A percentile compares a stretch with the other conserved stretches of the same genome.
Conservation (phyloP, 2,329 filamentous ascomycete species). For the Zymoseptoria pseudotritici region DNA sequence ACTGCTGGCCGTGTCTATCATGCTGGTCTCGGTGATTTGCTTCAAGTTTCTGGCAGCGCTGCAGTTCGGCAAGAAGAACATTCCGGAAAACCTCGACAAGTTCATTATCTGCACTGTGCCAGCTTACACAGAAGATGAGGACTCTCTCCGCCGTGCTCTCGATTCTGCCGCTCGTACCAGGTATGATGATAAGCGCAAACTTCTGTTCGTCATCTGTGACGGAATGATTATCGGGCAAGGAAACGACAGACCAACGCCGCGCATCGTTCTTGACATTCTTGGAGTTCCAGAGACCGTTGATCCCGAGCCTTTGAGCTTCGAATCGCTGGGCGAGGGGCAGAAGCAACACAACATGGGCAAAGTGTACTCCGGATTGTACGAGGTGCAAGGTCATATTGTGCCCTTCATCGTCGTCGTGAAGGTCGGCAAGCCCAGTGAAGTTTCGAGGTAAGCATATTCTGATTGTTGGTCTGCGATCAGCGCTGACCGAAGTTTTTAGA, state of each 20-base stretch:
- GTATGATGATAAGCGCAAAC: constrained; percentile 97
- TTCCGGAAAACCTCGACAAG: constrained; percentile 94
- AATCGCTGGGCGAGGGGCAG: constrained; percentile 87
- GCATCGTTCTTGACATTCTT: constrained; percentile 93
- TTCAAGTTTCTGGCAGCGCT: constrained; percentile 97
- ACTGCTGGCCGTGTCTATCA: constrained; percentile 71
- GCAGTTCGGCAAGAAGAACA: constrained; percentile 84
- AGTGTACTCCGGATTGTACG: constrained; percentile 93
- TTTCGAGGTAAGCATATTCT: constrained; percentile 37
- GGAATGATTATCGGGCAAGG: constrained; percentile 99
- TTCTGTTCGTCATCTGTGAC: constrained; percentile 86
- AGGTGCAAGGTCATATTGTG: constrained; percentile 95
- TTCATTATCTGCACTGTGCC: constrained; percentile 98
- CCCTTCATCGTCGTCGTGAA: constrained; percentile 96
- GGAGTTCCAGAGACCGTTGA: constrained; percentile 91
- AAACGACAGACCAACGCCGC: constrained; percentile 89
- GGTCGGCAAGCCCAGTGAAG: constrained; percentile 77
- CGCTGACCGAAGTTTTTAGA: constrained; percentile 27
- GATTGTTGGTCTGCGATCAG: not conserved
- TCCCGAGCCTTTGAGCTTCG: constrained; percentile 92
- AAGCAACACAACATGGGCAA: constrained; percentile 99
- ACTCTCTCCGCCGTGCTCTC: constrained; percentile 91
- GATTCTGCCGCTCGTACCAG: constrained; percentile 92
- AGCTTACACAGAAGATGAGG: constrained; percentile 96
- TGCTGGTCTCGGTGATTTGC: constrained; percentile 72